A percentile compares a stretch with the other conserved stretches of the same genome.
Conservation (phyloP, 768 basidiomycete species). For the Porphyrellus cyaneotinctus region DNA sequence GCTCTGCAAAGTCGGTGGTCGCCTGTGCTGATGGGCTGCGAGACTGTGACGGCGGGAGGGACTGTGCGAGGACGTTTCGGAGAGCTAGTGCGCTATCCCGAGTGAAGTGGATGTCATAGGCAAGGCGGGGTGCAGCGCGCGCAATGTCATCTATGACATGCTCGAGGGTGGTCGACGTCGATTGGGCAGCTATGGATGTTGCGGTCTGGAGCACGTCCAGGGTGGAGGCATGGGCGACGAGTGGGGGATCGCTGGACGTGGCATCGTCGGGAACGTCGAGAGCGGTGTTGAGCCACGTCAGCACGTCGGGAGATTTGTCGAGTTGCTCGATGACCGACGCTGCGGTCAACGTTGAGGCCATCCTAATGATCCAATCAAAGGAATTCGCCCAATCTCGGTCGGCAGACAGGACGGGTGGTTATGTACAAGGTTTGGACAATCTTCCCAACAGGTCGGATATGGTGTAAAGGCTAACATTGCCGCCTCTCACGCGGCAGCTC, state of each 20-base stretch:
- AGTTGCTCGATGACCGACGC: conserved; percentile 50
- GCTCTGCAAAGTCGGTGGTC: conserved; percentile 1
- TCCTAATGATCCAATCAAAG: background rate
- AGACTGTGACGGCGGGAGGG: conserved; percentile 36
- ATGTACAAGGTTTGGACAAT: background rate
- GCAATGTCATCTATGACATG: conserved; percentile 91
- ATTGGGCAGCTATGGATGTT: conserved; percentile 85
- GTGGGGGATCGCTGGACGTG: conserved; percentile 29
- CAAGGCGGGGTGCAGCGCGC: conserved; percentile 81
- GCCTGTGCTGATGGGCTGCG: background rate
- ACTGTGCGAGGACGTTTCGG: conserved; percentile 56
- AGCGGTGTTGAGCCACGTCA: conserved; percentile 70
- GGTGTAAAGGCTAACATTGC: conserved; percentile 68
- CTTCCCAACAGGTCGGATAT: conserved; percentile 40
- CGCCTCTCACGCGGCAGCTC: conserved; percentile 54
- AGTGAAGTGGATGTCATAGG: conserved; percentile 97
- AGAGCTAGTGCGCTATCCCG: conserved; percentile 83
- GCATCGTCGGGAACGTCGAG: conserved; percentile 40
- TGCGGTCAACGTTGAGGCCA: conserved; percentile 28
- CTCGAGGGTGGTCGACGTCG: conserved; percentile 84
- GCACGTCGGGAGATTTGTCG: conserved; percentile 56
- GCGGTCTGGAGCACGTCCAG: conserved; percentile 71
- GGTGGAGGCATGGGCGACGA: conserved; percentile 60
- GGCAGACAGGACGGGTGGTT: rapidly evolving
- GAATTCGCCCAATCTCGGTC: background rate